Conservation (phyloP, 176 grass and related monocot genomes). For the Carex scoparia region DNA sequence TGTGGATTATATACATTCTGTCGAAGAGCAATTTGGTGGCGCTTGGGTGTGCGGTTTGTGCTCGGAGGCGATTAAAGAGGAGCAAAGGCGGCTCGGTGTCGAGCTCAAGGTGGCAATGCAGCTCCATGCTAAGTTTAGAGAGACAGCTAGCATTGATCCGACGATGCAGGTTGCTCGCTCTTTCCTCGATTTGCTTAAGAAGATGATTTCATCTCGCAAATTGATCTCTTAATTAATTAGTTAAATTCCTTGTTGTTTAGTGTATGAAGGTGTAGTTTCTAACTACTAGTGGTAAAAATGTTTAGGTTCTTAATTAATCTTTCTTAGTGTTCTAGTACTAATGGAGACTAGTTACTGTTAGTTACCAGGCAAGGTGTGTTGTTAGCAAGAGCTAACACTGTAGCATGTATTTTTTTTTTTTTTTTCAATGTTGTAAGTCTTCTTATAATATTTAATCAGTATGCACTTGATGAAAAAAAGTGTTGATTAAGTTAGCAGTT, state of each 20-base stretch:
- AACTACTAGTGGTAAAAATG: background rate
- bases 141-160: slow-evolving; percentile 17
- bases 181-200: slow-evolving; percentile 48
- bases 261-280: background rate
- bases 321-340: background rate
- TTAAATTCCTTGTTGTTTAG: background rate
- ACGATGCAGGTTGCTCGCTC: slow-evolving; percentile 31
- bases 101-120: slow-evolving; percentile 36
- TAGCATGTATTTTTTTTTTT: background rate
- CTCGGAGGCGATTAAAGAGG: slow-evolving; percentile 57
- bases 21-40: slow-evolving; percentile 48
- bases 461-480: background rate
- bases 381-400: slow-evolving; percentile 3
- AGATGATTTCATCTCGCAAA: slow-evolving; percentile 23
- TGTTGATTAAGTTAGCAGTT: background rate
- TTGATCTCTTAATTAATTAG: background rate
- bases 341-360: background rate
- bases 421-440: background rate
- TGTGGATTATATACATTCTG: slow-evolving; percentile 34
- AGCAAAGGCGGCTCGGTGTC: slow-evolving; percentile 32
- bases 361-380: background rate
- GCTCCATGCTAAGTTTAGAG: slow-evolving; percentile 43
- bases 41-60: slow-evolving; percentile 68
- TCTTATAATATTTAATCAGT: background rate
- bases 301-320: background rate